phyloP scores from a whole-genome alignment of 495 filamentous ascomycete species.

The Hypoxylon crocopeplum region DNA sequence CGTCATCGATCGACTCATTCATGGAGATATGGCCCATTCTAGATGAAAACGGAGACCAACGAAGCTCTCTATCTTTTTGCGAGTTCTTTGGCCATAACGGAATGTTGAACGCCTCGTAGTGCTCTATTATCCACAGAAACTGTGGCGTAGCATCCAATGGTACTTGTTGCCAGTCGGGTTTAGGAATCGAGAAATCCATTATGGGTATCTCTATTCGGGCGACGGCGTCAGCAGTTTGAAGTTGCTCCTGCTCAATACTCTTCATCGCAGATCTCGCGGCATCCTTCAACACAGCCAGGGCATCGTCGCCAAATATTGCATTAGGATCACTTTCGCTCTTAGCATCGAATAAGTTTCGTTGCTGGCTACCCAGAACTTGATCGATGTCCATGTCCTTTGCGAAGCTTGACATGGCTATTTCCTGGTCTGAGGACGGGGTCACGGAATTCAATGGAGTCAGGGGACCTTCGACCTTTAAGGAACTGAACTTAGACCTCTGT shows the following conservation, averaged over 20 bases:
- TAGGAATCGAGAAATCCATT: conserved; percentile 65
- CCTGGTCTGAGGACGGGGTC: conserved; percentile 17
- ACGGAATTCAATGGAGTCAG: conserved; percentile 34
- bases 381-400: conserved; percentile 29
- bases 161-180: conserved; percentile 60
- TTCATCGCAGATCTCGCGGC: conserved; percentile 50
- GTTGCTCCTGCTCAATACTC: conserved; percentile 65
- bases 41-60: conserved; percentile 54
- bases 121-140: conserved; percentile 43
- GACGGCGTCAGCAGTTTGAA: conserved; percentile 64
- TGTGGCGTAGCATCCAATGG: conserved; percentile 31
- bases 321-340: background rate
- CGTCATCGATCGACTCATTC: conserved; percentile 43
- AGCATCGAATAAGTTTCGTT: background rate
- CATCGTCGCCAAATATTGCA: conserved; percentile 47
- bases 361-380: conserved; percentile 5
- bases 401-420: conserved; percentile 9
- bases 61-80: conserved; percentile 51
- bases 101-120: conserved; percentile 30
- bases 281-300: conserved; percentile 53
- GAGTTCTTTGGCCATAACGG: conserved; percentile 52
- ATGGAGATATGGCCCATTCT: conserved; percentile 42
- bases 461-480: conserved; percentile 24
- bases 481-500: conserved; percentile 16
- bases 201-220: conserved; percentile 62